A percentile compares a stretch with the other conserved stretches of the same genome.
Evolutionary conservation across 805 yeast genomes (phyloP).

Genomic region (Yarrowia divulgata): DNA sequence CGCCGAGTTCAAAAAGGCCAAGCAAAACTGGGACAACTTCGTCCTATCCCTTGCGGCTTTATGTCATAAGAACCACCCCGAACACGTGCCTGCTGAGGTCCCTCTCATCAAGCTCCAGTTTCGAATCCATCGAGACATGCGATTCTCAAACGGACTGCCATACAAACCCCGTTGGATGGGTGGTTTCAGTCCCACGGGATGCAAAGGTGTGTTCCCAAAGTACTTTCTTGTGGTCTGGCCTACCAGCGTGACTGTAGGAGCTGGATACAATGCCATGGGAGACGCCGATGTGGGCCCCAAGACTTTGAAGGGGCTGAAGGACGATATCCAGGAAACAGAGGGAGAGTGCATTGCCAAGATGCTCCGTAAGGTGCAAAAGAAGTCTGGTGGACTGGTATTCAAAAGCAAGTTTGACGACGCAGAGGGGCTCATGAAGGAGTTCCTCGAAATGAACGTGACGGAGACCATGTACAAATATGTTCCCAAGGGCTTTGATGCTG

Average conservation of each 20-base stretch:
- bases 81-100: constrained; percentile 26
- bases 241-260: neutral
- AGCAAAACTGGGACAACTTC: constrained; percentile 33
- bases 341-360: constrained; percentile 24
- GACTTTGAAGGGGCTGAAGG: constrained; percentile 26
- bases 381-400: constrained; percentile 23
- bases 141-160: constrained; percentile 22
- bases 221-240: constrained; percentile 30
- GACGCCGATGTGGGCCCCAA: constrained; percentile 34
- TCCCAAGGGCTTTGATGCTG: constrained; percentile 25
- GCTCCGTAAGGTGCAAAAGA: constrained; percentile 30
- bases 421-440: constrained; percentile 35
- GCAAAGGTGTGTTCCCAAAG: constrained; percentile 31
- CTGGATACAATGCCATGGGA: constrained; percentile 29
- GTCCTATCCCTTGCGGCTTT: constrained; percentile 20
- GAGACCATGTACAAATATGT: constrained; percentile 23
- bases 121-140: constrained; percentile 37
- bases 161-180: constrained; percentile 31
- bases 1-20: constrained; percentile 27
- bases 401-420: constrained; percentile 24
- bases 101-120: constrained; percentile 30
- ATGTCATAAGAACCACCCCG: constrained; percentile 19
- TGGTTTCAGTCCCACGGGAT: constrained; percentile 25
- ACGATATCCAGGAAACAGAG: constrained; percentile 9
- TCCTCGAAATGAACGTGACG: constrained; percentile 23